Base-by-base conservation (phyloP, 2,329 filamentous ascomycete genomes). In the Verticillium isaacii region DNA sequence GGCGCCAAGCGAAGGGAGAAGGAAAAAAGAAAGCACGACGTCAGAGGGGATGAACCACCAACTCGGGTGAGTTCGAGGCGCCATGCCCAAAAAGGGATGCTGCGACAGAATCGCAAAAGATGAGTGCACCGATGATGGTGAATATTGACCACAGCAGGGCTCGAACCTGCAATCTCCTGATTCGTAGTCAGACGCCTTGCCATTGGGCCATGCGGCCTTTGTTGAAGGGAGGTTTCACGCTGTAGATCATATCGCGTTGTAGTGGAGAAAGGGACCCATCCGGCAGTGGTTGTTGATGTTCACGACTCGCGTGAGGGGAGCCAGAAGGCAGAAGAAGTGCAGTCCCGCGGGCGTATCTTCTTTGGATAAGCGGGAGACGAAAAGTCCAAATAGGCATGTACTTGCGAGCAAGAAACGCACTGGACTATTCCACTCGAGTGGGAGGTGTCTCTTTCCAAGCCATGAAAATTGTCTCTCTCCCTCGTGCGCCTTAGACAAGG, bases 171-270 rank as follows among this genome's bases (percentile, higher is more conserved):
- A 66, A 66, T 64, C 67, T 68, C 65, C 63, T 66, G 65, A 66
- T 64, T 77, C 73, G 74, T 76, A 76, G 75, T 77, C 74, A 77
- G 73, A 77, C 74, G 74, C 74, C 74, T 75, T 77, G 74, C 69
- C 74, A 77, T 74, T 74, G 71, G 72, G 71, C 72, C 72, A 76
- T 34, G 55, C 55, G 55, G 55, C 55, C 55, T 32, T 23, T 37
- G 45, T 25, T 50, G 45, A 50, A 50, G 12, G n/a, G 4, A 9
- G 2, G 1, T 25, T 3, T 0, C 8, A 1, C 45, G 2, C 3
- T 9, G 3, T 1, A 11, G 2, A 25, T 14, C 25, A 50, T 50
- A 50, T 50, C 9, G n/a, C 45, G 45, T 19, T 25, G 19, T 8
- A 1, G 7, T 3, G 45, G 3, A n/a, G 12, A n/a, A 23, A 12